Conservation (phyloP, 2,329 filamentous ascomycete genomes). For the Penicillium sumatraense region DNA sequence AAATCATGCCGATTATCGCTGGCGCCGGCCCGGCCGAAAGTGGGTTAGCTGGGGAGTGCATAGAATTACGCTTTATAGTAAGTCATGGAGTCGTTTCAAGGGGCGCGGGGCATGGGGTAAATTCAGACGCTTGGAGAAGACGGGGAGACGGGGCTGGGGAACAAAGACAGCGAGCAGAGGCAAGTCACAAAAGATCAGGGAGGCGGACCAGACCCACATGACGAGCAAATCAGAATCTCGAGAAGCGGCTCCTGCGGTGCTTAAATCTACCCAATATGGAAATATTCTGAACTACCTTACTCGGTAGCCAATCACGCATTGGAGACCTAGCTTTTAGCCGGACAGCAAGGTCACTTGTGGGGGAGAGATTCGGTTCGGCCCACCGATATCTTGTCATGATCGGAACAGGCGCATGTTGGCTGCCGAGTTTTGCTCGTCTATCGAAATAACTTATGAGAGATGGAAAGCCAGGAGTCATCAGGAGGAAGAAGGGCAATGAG, state of each 20-base stretch:
- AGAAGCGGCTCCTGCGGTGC: neutral
- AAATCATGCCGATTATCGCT: slow-evolving; percentile 12
- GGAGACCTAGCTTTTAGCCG: slow-evolving; percentile 9
- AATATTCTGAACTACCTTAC: neutral
- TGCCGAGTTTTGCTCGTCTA: neutral
- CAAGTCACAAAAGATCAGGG: neutral
- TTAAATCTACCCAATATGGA: neutral
- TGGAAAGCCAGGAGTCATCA: neutral
- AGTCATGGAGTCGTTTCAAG: neutral
- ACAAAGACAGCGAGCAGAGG: neutral
- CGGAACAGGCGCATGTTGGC: slow-evolving; percentile 3
- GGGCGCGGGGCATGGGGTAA: slow-evolving; percentile 8
- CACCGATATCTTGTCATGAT: slow-evolving; percentile 5
- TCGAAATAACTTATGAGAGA: neutral
- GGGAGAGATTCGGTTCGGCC: slow-evolving; percentile 11
- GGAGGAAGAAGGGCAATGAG: neutral
- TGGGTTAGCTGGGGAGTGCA: slow-evolving; percentile 4
- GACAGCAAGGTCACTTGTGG: neutral
- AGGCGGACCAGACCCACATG: neutral
- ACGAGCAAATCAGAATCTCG: neutral
- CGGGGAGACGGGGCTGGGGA: neutral
- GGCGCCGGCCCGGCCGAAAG: neutral
- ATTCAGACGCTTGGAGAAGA: slow-evolving; percentile 3
- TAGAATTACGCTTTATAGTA: slow-evolving; percentile 11
- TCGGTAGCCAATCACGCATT: neutral